These are phyloP conservation scores for Lasiosphaeria hispida DNA, from an alignment of 495 filamentous ascomycete species.

Conservation along the genomic window DNA sequence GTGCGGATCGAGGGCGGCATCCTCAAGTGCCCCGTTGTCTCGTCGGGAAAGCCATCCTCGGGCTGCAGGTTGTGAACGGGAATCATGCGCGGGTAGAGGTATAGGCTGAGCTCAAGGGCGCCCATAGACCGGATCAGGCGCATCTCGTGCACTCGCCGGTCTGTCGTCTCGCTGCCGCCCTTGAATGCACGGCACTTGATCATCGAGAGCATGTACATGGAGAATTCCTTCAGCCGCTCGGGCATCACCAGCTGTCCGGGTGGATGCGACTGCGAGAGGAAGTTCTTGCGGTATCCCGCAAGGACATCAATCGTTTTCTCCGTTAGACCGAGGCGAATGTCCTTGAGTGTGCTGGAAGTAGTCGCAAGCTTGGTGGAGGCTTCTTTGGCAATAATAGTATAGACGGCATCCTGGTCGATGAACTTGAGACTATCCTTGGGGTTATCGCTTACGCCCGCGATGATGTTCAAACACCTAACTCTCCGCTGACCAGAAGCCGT, in stretches of 20 bases:
- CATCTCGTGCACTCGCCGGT: constrained; percentile 88
- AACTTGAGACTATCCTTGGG: constrained; percentile 82
- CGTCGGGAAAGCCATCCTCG: constrained; percentile 83
- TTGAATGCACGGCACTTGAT: constrained; percentile 93
- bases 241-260: constrained; percentile 93
- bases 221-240: constrained; percentile 93
- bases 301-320: constrained; percentile 96
- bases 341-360: constrained; percentile 75
- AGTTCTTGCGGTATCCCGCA: constrained; percentile 88
- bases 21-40: constrained; percentile 76
- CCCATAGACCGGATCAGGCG: constrained; percentile 87
- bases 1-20: constrained; percentile 76
- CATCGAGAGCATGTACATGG: constrained; percentile 94
- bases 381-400: constrained; percentile 86
- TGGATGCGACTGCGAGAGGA: constrained; percentile 73
- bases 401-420: constrained; percentile 91
- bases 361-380: constrained; percentile 71
- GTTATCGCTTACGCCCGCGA: constrained; percentile 85
- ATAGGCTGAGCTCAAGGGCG: constrained; percentile 78
- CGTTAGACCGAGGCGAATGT: constrained; percentile 76
- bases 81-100: constrained; percentile 93
- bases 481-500: constrained; percentile 85
- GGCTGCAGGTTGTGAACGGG: constrained; percentile 85
- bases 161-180: constrained; percentile 85
- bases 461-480: constrained; percentile 88